phyloP scores from a whole-genome alignment of 352 stramenopile genomes.

The Pythium aristosporum region DNA sequence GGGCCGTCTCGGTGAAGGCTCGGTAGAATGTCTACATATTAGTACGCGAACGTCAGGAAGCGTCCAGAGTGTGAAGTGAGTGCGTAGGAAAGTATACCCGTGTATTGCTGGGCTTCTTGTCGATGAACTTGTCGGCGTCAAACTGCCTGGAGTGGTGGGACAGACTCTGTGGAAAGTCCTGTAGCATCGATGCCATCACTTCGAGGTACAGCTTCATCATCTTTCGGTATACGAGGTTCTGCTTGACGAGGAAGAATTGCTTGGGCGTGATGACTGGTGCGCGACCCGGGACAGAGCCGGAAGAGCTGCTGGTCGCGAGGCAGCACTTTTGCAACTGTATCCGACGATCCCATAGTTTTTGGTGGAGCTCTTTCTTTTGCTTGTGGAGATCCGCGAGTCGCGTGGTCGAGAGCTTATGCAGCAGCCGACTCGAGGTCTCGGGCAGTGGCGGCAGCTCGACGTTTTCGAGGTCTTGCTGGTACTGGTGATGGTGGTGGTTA shows the following conservation, averaged over 20 bases:
- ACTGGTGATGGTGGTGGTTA: conserved; percentile 9
- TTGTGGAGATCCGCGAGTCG: conserved; percentile 29
- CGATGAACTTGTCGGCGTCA: conserved; percentile 23
- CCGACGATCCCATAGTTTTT: conserved; percentile 46
- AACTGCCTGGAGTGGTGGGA: conserved; percentile 14
- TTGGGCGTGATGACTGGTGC: conserved; percentile 22
- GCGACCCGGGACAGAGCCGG: not conserved
- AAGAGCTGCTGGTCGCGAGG: conserved; percentile 15
- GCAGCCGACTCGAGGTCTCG: conserved; percentile 22
- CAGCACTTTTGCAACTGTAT: conserved; percentile 51
- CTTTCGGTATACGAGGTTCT: conserved; percentile 23
- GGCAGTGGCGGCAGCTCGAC: conserved; percentile 25
- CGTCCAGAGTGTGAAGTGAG: not conserved
- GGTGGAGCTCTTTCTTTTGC: conserved; percentile 41
- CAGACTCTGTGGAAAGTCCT: conserved; percentile 16
- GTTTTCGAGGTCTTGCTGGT: conserved; percentile 18
- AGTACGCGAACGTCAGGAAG: not conserved
- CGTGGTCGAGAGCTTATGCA: conserved; percentile 21
- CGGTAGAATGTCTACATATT: conserved; percentile 35
- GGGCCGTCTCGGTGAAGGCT: conserved; percentile 30
- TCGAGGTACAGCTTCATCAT: conserved; percentile 30
- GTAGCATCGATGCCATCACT: conserved; percentile 13
- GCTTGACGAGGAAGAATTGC: conserved; percentile 24
- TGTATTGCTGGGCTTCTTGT: conserved; percentile 14
- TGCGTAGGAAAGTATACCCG: conserved; percentile 30